Base-by-base conservation (phyloP, 2,329 filamentous ascomycete genomes). In the Aspergillus viridinutans region DNA sequence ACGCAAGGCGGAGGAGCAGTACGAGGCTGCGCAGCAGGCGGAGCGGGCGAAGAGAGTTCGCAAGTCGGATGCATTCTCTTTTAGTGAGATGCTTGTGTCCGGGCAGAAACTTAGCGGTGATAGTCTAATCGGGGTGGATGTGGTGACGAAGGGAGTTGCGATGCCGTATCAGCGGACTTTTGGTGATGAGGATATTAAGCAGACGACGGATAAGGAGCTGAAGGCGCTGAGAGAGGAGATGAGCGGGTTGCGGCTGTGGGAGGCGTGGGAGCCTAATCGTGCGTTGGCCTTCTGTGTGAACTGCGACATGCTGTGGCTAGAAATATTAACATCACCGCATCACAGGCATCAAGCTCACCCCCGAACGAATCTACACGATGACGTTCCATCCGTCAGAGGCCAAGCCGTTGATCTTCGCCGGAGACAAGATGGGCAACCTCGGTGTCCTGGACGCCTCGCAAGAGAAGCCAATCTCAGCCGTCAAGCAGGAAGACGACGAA, bases 351-450 rank as follows among this genome's bases (percentile, higher is more conserved):
- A 97, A 97, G 70, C 87, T 97, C 50, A 93, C 90, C 0, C 92
- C 92, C 0, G 91, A 96, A 64, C 80, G 93, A 53, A 83, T 96
- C 14, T 99, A 97, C 69, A 83, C 90, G 0, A 85, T 97, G 66
- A 86, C 88, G 0, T 93, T 99, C 64, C 94, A 99, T 67, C 94
- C 94, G 0, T 92, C 87, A 0, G 81, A 86, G 57, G 86, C 92
- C 2, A 97, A 97, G 67, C 86, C 92, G 0, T 80, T 99, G 2
- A 83, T 97, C 1, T 95, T 99, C 69, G 93, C 93, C 0, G 93
- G 93, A 10, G 94, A 99, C 68, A 99, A 99, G 71, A 83, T 95
- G 62, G 93, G 94, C 1, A 90, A 91, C 25, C 81, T 97, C 57
- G 94, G 94, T 0, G 85, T 99, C 1, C 93, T 97, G 54, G 93